These are phyloP conservation scores for Typha latifolia DNA, from an alignment of 176 grass and related monocot species.

Conservation along the genomic window DNA sequence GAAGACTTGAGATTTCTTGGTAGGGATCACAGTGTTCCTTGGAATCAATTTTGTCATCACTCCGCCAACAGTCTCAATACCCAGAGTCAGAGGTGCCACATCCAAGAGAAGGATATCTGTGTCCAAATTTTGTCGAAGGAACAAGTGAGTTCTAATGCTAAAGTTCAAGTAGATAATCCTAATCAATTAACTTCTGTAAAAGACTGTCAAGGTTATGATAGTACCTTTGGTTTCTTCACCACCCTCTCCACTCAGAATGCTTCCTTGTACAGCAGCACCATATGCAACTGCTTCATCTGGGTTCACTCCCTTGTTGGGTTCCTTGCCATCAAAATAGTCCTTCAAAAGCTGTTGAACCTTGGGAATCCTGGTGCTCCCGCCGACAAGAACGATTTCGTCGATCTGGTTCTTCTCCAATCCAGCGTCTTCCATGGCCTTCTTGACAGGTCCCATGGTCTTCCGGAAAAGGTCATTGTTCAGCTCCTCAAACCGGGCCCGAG, in stretches of 20 bases:
- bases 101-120: constrained; percentile 54
- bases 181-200: background rate
- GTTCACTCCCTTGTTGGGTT: constrained; percentile 44
- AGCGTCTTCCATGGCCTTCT: constrained; percentile 64
- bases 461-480: constrained; percentile 64
- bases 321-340: constrained; percentile 64
- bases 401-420: constrained; percentile 45
- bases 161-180: background rate
- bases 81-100: constrained; percentile 54
- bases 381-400: constrained; percentile 64
- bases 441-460: constrained; percentile 67
- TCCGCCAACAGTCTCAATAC: constrained; percentile 60
- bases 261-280: constrained; percentile 44
- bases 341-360: constrained; percentile 67
- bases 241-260: constrained; percentile 46
- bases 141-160: background rate
- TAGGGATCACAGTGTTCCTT: constrained; percentile 48
- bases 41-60: constrained; percentile 66
- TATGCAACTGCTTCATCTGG: constrained; percentile 63
- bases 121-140: background rate
- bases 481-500: constrained; percentile 55
- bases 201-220: background rate
- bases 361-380: constrained; percentile 72
- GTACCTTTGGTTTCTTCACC: constrained; percentile 43
- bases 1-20: constrained; percentile 60